Percentiles rank a stretch among this genome's conserved stretches.
phyloP scores from a whole-genome alignment of 2,329 filamentous ascomycete species.

The Calonectria montana region DNA sequence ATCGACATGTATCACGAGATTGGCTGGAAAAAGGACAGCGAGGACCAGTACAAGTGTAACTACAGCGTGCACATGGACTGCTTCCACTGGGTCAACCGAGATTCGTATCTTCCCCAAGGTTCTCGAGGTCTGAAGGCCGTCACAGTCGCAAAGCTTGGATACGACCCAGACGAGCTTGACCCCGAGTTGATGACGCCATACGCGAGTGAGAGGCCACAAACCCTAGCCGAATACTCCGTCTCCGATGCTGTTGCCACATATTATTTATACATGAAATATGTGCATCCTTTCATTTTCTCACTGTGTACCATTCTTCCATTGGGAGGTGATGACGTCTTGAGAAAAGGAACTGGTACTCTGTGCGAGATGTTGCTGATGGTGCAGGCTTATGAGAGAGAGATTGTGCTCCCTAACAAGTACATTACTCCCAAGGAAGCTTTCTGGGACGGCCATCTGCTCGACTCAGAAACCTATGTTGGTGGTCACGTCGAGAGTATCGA shows the following conservation, averaged over 20 bases:
- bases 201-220: constrained; percentile 91
- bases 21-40: constrained; percentile 92
- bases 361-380: constrained; percentile 99
- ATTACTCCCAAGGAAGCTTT: constrained; percentile 91
- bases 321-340: constrained; percentile 89
- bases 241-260: constrained; percentile 99
- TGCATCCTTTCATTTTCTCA: constrained; percentile 99
- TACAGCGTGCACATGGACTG: constrained; percentile 99
- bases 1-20: constrained; percentile 99
- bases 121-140: constrained; percentile 98
- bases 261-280: constrained; percentile 99
- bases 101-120: constrained; percentile 96
- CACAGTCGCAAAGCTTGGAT: constrained; percentile 96
- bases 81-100: constrained; percentile 98
- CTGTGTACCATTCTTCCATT: constrained; percentile 96
- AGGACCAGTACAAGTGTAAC: constrained; percentile 96
- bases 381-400: constrained; percentile 91
- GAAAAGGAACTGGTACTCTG: constrained; percentile 97
- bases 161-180: constrained; percentile 97
- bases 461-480: constrained; percentile 97
- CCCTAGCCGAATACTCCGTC: constrained; percentile 96
- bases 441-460: constrained; percentile 95
- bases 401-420: constrained; percentile 96
- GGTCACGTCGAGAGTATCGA: constrained; percentile 99
- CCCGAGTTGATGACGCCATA: constrained; percentile 96